Evolutionary conservation across 202 grass and related monocot species (phyloP).

Genomic region (Carex arenaria): DNA sequence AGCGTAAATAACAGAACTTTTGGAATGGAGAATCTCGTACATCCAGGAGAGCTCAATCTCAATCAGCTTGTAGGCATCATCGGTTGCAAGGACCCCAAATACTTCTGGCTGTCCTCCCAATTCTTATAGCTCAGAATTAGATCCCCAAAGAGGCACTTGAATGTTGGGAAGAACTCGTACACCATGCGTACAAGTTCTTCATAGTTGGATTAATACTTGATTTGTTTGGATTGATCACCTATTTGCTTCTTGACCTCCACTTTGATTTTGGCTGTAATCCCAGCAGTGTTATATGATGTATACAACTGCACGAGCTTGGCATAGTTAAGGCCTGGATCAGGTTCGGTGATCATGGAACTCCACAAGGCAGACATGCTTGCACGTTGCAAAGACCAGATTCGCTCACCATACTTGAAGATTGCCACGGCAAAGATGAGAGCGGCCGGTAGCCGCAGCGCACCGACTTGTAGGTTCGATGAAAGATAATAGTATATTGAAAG

Average conservation of each 20-base stretch:
- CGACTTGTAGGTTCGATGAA: no score
- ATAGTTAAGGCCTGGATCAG: slow-evolving; percentile 50
- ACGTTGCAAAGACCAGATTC: not conserved
- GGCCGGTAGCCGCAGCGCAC: no score
- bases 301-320: slow-evolving; percentile 46
- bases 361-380: slow-evolving; percentile 48
- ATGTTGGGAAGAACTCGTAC: not conserved
- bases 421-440: no score
- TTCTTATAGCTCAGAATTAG: slow-evolving; percentile 50
- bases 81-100: no score
- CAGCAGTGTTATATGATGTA: slow-evolving; percentile 19
- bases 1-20: no score
- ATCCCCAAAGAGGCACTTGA: not conserved
- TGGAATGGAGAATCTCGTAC: no score
- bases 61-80: no score
- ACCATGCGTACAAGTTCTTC: not conserved
- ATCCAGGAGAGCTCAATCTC: no score
- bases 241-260: not conserved
- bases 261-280: slow-evolving; percentile 21
- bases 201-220: no score
- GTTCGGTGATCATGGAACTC: slow-evolving; percentile 47
- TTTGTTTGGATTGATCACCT: no score
- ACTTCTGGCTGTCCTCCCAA: slow-evolving; percentile 28
- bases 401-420: no score
- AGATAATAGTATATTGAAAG: no score